Conservation (phyloP, 1,284 basidiomycete genomes). For the Rhodotorula sp. region DNA sequence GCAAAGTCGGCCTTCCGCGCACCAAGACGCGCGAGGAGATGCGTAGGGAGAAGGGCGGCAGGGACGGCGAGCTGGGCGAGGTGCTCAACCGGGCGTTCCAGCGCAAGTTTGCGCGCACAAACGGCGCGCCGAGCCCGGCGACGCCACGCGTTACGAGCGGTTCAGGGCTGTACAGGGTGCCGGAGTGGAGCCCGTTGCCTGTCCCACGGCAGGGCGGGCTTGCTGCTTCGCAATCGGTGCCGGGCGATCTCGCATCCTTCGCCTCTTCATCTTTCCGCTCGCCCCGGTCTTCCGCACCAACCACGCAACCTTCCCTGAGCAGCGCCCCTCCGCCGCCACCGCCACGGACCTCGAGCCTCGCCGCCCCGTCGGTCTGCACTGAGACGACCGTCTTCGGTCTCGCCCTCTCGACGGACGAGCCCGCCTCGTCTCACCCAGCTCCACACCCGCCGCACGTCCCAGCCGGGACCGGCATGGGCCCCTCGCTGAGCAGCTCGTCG, state of each 20-base stretch:
- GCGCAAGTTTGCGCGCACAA: constrained; percentile 2
- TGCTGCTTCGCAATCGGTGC: not conserved
- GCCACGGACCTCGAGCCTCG: not conserved
- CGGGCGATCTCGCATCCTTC: not conserved
- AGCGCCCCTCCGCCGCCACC: not conserved
- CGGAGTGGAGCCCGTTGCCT: not conserved
- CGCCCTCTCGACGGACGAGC: constrained; percentile 12
- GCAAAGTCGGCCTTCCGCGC: constrained; percentile 25
- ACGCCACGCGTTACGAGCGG: not conserved
- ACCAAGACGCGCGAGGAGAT: constrained; percentile 1
- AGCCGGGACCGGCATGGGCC: not conserved
- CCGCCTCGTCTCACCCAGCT: not conserved
- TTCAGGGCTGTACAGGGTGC: not conserved
- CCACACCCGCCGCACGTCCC: not conserved
- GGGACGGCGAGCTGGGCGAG: not conserved
- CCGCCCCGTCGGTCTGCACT: not conserved
- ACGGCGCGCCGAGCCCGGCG: not conserved
- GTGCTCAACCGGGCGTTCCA: constrained; percentile 13
- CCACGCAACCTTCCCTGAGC: no score
- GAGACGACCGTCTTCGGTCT: constrained; percentile 18
- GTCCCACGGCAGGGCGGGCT: not conserved
- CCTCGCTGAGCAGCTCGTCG: not conserved
- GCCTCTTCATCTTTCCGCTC: not conserved
- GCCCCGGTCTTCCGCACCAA: no score
- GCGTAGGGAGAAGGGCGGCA: not conserved